Evolutionary conservation across 352 stramenopile species (phyloP), one percentile per base, ranked within the genome.

Genomic region (Globisporangium carolinianum): DNA sequence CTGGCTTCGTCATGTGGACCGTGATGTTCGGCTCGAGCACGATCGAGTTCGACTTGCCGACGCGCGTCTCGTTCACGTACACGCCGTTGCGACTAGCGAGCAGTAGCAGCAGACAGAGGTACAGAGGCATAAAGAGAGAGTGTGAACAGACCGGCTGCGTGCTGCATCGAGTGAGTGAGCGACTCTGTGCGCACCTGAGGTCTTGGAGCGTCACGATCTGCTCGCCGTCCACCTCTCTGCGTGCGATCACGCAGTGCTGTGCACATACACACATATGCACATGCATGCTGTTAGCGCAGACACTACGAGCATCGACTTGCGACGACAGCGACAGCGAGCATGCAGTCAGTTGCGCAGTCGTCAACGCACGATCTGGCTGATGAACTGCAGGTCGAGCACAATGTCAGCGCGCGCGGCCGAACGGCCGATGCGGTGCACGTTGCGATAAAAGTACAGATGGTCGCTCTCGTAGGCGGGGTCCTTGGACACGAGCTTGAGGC

Each of bases 1-100:
- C 79, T 47, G 82, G 82, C 24, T 75, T 84, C 5, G 79, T 88
- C 39, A 92, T 89, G 57, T 92, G 82, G 32, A 92, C 58, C 1
- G 78, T 90, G 61, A 63, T 67, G 32, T 80, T 82, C 1, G 65
- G 61, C 41, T 57, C 48, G 14, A 92, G 47, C 24, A 47, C 37
- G 15, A 60, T 60, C 15, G 60, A 69, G 6, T 68, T 63, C 5
- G 57, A 61, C 61, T 78, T 82, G 47, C 78, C 77, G 10, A 90
- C 54, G 35, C 56, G 67, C 56, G 76, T 71, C 37, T 75, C 76
- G 62, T 91, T 90, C 50, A 90, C 71, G 55, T 72, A 91, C 35
- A 91, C 76, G 49, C 76, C 76, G 51, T 89, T 89, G 53, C 45
- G 45, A 49, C 45, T 49, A 47, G 45, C 45, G 17, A 24, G 45